phyloP scores from a whole-genome alignment of 2,329 filamentous ascomycete genomes.

The Epichloe brachyelytri region DNA sequence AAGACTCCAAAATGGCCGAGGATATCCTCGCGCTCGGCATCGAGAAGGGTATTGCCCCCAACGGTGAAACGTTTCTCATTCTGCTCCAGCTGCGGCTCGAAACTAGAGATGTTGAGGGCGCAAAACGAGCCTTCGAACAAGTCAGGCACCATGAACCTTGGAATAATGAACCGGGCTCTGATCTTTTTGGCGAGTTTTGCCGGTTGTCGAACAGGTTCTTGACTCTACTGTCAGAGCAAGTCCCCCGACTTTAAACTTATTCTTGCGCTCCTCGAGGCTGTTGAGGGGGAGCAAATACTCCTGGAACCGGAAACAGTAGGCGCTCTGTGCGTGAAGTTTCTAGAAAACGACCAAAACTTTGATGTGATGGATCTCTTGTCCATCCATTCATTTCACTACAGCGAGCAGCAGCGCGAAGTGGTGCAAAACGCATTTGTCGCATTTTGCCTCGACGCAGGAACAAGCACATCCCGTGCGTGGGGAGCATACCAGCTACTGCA shows the following conservation, averaged over 20 bases:
- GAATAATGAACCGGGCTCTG: conserved; percentile 30
- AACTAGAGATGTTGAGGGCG: conserved; percentile 58
- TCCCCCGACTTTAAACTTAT: conserved; percentile 55
- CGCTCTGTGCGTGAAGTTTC: conserved; percentile 58
- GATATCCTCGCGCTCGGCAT: conserved; percentile 56
- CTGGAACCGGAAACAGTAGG: conserved; percentile 66
- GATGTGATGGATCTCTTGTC: conserved; percentile 77
- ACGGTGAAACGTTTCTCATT: conserved; percentile 58
- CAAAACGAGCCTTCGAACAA: conserved; percentile 49
- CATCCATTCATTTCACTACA: conserved; percentile 57
- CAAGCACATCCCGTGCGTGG: conserved; percentile 52
- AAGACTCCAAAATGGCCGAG: conserved; percentile 60
- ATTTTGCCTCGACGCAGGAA: conserved; percentile 52
- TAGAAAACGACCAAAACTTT: conserved; percentile 62
- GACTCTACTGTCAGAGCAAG: conserved; percentile 48
- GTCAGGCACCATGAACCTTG: conserved; percentile 20
- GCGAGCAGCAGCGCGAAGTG: conserved; percentile 51
- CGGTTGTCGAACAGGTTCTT: conserved; percentile 59
- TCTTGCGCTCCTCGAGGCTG: conserved; percentile 56
- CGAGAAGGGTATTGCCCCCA: conserved; percentile 51
- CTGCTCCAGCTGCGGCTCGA: conserved; percentile 67
- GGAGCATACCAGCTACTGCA: conserved; percentile 52
- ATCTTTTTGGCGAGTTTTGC: conserved; percentile 38
- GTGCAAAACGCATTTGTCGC: conserved; percentile 54
- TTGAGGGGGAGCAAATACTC: conserved; percentile 56